phyloP scores from a whole-genome alignment of 1,284 basidiomycete genomes.

The Bondarzewia mesenterica region DNA sequence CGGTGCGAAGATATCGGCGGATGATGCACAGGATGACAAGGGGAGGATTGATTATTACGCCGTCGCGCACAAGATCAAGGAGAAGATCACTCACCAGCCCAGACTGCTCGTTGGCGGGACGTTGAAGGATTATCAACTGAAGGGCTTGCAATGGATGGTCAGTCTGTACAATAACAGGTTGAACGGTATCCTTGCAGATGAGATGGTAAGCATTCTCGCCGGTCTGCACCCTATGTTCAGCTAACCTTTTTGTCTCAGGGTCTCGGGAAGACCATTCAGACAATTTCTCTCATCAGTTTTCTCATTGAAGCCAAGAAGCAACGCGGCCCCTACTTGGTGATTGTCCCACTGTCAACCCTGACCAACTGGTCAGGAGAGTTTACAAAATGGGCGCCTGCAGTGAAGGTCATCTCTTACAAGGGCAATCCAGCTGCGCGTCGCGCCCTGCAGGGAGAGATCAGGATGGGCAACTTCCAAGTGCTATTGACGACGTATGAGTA shows the following conservation, averaged over 20 bases:
- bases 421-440: conserved; percentile 84
- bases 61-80: conserved; percentile 89
- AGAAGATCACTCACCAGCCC: conserved; percentile 84
- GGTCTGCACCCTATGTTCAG: conserved; percentile 4
- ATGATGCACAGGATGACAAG: conserved; percentile 57
- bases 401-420: conserved; percentile 87
- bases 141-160: conserved; percentile 96
- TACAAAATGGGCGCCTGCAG: conserved; percentile 90
- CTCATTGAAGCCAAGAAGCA: conserved; percentile 91
- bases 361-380: conserved; percentile 99
- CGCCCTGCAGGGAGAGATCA: conserved; percentile 65
- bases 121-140: conserved; percentile 90
- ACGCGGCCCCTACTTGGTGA: conserved; percentile 93
- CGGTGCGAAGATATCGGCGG: conserved; percentile 66
- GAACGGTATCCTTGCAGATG: conserved; percentile 94
- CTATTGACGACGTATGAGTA: conserved; percentile 98
- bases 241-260: conserved; percentile 45
- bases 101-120: conserved; percentile 76
- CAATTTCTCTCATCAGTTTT: conserved; percentile 94
- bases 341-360: conserved; percentile 97
- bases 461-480: conserved; percentile 87
- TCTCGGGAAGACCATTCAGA: conserved; percentile 94
- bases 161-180: conserved; percentile 98
- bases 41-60: conserved; percentile 95
- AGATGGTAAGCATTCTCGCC: conserved; percentile 66